These are phyloP conservation scores for Wallacemonas sp. DNA, from an alignment of 208 protist genomes.

Conservation along the genomic window DNA sequence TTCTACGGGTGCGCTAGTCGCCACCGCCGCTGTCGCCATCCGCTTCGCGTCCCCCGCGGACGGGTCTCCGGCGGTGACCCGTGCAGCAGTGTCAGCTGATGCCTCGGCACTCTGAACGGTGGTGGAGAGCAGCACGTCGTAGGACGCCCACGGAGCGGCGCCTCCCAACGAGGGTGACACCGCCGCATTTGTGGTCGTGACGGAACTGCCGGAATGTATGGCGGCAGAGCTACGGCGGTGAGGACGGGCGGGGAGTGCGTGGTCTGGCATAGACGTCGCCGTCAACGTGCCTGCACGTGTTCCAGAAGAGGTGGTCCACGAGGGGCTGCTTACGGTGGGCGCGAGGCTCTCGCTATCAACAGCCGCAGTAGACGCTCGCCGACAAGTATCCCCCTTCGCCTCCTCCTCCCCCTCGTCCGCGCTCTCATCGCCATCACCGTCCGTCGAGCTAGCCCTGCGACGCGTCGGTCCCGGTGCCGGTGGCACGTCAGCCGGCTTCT, in stretches of 20 bases:
- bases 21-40: not conserved
- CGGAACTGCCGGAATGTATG: not conserved
- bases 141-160: not conserved
- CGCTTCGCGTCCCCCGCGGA: not conserved
- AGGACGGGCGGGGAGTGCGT: not conserved
- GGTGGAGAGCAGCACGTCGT: conserved; percentile 1
- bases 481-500: not conserved
- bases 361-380: not conserved
- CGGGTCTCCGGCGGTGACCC: not conserved
- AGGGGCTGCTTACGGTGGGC: conserved; percentile 2
- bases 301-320: conserved; percentile 1
- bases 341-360: not conserved
- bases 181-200: not conserved
- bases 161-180: not conserved
- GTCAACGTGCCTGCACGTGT: not conserved
- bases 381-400: too few species aligned
- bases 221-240: not conserved
- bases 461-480: not conserved
- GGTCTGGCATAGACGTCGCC: not conserved
- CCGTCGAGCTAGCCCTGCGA: too few species aligned
- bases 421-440: too few species aligned
- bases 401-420: too few species aligned
- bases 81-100: not conserved
- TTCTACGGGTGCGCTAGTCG: too few species aligned
- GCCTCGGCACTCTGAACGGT: not conserved